Conservation (phyloP, 352 stramenopile species). For the Pythium apleroticum region DNA sequence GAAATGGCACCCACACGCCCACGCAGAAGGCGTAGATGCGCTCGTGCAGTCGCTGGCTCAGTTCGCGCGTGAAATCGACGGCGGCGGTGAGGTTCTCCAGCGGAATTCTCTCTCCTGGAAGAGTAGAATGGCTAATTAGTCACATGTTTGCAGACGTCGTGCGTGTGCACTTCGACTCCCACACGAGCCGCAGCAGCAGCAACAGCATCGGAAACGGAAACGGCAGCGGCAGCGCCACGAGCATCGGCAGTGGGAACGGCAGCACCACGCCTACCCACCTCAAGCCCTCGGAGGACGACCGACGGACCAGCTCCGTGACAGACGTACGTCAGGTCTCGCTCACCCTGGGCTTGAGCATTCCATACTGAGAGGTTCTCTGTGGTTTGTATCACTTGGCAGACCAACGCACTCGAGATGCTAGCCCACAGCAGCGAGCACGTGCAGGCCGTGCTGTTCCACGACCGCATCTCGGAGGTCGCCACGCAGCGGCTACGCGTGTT, state of each 20-base stretch:
- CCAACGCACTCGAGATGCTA: slow-evolving; percentile 70
- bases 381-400: no score
- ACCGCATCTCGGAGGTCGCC: slow-evolving; percentile 50
- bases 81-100: slow-evolving; percentile 40
- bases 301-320: slow-evolving; percentile 17
- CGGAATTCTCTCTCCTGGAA: not conserved
- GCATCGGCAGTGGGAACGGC: not conserved
- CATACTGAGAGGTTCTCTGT: no score
- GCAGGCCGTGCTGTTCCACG: slow-evolving; percentile 79
- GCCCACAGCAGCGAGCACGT: slow-evolving; percentile 56
- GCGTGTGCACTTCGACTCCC: slow-evolving; percentile 63
- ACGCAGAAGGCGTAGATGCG: slow-evolving; percentile 68
- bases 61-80: slow-evolving; percentile 85
- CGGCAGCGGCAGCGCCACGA: not conserved
- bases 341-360: no score
- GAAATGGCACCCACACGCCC: slow-evolving; percentile 78
- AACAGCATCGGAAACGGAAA: slow-evolving; percentile 17
- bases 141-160: slow-evolving; percentile 51
- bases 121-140: slow-evolving; percentile 10
- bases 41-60: slow-evolving; percentile 84
- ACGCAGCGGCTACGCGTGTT: slow-evolving; percentile 52
- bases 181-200: slow-evolving; percentile 15
- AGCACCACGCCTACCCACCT: slow-evolving; percentile 21
- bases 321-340: slow-evolving; percentile 13
- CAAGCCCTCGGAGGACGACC: slow-evolving; percentile 25